phyloP scores from a whole-genome alignment of 495 filamentous ascomycete genomes.

The Penicillium bialowiezense region DNA sequence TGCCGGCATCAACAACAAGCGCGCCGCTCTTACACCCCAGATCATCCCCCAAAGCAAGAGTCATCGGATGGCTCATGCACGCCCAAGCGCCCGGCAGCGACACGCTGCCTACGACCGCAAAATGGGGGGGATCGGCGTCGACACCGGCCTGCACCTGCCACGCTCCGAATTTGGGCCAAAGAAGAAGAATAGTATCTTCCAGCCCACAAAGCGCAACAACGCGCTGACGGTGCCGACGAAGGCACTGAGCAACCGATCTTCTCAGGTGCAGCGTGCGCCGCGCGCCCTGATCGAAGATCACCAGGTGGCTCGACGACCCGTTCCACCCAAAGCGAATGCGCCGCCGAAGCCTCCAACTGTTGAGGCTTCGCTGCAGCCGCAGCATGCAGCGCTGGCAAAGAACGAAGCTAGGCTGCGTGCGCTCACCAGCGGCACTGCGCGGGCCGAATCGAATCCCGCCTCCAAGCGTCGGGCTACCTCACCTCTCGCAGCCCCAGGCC shows the following conservation, averaged over 20 bases:
- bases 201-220: slow-evolving; percentile 32
- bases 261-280: slow-evolving; percentile 39
- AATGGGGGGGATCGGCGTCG: slow-evolving; percentile 19
- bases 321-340: slow-evolving; percentile 5
- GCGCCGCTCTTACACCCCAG: slow-evolving; percentile 45
- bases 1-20: slow-evolving; percentile 47
- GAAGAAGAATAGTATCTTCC: slow-evolving; percentile 40
- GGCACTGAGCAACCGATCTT: slow-evolving; percentile 34
- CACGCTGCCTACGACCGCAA: slow-evolving; percentile 25
- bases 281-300: slow-evolving; percentile 43
- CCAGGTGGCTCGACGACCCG: slow-evolving; percentile 20
- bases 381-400: neutral
- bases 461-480: slow-evolving; percentile 13
- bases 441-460: neutral
- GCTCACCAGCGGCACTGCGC: neutral
- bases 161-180: slow-evolving; percentile 11
- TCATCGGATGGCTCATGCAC: slow-evolving; percentile 21
- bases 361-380: too few species aligned
- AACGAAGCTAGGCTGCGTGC: neutral
- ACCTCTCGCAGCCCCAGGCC: slow-evolving; percentile 1
- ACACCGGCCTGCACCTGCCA: neutral
- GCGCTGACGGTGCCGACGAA: slow-evolving; percentile 40
- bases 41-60: slow-evolving; percentile 30
- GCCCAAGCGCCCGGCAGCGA: slow-evolving; percentile 25
- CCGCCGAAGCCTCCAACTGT: neutral